Conservation (phyloP, 2,329 filamentous ascomycete species). For the Trichoderma sp. region DNA sequence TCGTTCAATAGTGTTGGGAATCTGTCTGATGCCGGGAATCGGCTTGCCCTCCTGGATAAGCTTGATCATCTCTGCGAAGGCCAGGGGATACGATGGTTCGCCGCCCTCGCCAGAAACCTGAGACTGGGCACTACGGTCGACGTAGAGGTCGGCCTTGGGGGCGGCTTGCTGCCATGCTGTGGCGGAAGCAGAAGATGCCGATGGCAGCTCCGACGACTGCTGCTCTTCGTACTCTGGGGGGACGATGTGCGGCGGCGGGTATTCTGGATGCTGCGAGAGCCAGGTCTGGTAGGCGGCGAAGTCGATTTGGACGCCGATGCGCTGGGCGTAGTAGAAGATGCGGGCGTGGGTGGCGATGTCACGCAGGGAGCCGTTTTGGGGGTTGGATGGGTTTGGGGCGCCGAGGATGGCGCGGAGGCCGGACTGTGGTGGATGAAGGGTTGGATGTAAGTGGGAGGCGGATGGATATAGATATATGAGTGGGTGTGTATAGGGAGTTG, state of each 20-base stretch:
- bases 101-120: constrained; percentile 31
- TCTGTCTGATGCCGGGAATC: constrained; percentile 84
- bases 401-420: constrained; percentile 67
- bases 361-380: constrained; percentile 50
- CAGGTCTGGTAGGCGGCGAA: constrained; percentile 69
- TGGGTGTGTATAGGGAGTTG: neutral
- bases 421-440: constrained; percentile 40
- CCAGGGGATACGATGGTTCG: constrained; percentile 73
- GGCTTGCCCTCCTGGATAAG: constrained; percentile 80
- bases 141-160: constrained; percentile 49
- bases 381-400: constrained; percentile 45
- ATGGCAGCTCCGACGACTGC: neutral
- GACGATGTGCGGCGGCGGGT: constrained; percentile 41
- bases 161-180: constrained; percentile 54
- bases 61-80: constrained; percentile 83
- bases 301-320: constrained; percentile 58
- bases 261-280: constrained; percentile 45
- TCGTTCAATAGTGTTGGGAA: constrained; percentile 75
- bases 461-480: neutral
- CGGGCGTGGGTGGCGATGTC: constrained; percentile 67
- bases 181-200: constrained; percentile 12
- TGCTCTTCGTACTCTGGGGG: constrained; percentile 30
- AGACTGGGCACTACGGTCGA: constrained; percentile 42
- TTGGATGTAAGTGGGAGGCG: neutral
- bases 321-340: constrained; percentile 64